phyloP scores from a whole-genome alignment of 805 yeast species.

The Komagataella pseudopastoris region DNA sequence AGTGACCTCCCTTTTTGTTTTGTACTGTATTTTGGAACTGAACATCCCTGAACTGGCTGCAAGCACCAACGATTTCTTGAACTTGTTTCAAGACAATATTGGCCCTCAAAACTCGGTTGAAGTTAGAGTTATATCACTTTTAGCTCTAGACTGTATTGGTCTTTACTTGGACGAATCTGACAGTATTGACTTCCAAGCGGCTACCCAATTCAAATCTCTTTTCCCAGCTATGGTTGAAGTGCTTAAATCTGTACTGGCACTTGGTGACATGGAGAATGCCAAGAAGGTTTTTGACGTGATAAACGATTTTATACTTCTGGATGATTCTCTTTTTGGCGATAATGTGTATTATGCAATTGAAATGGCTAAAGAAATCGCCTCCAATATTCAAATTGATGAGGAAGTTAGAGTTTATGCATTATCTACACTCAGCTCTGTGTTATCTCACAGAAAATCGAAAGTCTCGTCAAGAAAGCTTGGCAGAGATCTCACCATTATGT shows the following conservation, averaged over 20 bases:
- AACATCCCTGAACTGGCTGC: constrained; percentile 42
- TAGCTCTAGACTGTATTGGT: constrained; percentile 64
- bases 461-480: constrained; percentile 74
- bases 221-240: constrained; percentile 77
- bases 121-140: constrained; percentile 71
- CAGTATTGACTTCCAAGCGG: constrained; percentile 28
- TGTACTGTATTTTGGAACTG: constrained; percentile 67
- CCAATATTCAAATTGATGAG: constrained; percentile 53
- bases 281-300: constrained; percentile 73
- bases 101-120: constrained; percentile 47
- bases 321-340: constrained; percentile 68
- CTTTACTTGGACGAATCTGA: constrained; percentile 50
- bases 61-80: constrained; percentile 54
- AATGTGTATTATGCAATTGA: constrained; percentile 54
- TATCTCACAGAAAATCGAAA: constrained; percentile 70
- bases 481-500: constrained; percentile 60
- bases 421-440: constrained; percentile 70
- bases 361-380: constrained; percentile 64
- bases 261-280: constrained; percentile 61
- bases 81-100: constrained; percentile 57
- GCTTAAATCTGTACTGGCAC: constrained; percentile 56
- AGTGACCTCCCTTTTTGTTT: constrained; percentile 74
- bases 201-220: constrained; percentile 41
- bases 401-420: constrained; percentile 76
- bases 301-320: constrained; percentile 65